Percentiles rank a stretch among this genome's conserved stretches.
phyloP scores from a whole-genome alignment of 345 rosid species.

The Gossypioides kirkii region DNA sequence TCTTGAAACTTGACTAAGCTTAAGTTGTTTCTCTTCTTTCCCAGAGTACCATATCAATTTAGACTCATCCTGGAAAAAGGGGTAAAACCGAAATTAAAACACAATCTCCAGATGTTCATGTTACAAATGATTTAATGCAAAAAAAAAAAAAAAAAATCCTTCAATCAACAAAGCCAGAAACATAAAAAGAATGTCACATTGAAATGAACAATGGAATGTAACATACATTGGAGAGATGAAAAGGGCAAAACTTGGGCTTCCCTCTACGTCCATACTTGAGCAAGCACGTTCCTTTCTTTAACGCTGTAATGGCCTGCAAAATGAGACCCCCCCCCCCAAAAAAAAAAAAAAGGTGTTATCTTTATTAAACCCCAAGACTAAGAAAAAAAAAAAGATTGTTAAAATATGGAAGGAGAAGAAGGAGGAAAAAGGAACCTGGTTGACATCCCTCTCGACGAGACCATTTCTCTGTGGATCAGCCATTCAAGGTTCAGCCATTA shows the following conservation, averaged over 20 bases:
- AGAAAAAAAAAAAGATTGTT: background rate
- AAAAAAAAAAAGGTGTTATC: background rate
- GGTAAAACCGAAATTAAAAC: too few species aligned
- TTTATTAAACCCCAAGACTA: background rate
- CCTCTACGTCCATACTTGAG: conserved; percentile 90
- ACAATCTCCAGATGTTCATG: too few species aligned
- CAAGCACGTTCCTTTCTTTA: conserved; percentile 77
- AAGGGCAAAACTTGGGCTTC: conserved; percentile 88
- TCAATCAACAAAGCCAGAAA: too few species aligned
- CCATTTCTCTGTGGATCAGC: conserved; percentile 62
- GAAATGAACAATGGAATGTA: background rate
- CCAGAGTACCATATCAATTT: conserved; percentile 91
- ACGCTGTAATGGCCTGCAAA: conserved; percentile 64
- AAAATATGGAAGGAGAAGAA: background rate
- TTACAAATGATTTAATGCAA: too few species aligned
- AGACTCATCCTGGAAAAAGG: conserved; percentile 65
- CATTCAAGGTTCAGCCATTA: conserved; percentile 69
- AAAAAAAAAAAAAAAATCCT: too few species aligned
- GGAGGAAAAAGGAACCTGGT: conserved; percentile 46
- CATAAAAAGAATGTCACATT: too few species aligned
- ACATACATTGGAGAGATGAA: conserved; percentile 72
- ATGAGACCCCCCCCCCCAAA: background rate
- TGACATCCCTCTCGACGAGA: conserved; percentile 71
- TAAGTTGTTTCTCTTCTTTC: conserved; percentile 70
- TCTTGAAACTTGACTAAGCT: conserved; percentile 56